Evolutionary conservation across 1,284 basidiomycete genomes (phyloP), one percentile per base, ranked within the genome.

Genomic region (Lignosus rhinocerotis): DNA sequence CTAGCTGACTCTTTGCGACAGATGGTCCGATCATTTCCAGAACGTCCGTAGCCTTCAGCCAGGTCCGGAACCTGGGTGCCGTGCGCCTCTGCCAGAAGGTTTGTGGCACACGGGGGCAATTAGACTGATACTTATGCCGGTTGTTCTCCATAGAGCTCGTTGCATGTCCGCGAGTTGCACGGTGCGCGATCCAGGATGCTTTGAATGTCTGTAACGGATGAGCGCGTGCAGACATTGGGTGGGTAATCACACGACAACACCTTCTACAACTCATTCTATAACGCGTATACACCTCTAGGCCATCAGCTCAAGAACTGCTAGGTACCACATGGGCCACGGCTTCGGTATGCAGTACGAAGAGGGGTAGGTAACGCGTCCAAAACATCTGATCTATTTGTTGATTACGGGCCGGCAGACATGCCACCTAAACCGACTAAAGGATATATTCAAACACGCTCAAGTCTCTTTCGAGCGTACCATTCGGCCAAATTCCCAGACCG

Each of bases 1-100:
- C n/a, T 16, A 43, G 14, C 21, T 25, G 30, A 55, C 19, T 19
- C 8, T 34, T 10, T 39, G 33, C 43, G 10, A 6, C 61, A 87
- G 86, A 66, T 90, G 86, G 87, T 76, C 72, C 39, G 85, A 88
- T 62, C 79, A 88, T 66, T 90, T 90, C 65, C 72, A 82, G 65
- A 78, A 83, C 57, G 75, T 87, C 11, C 76, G 77, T n/a, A 56
- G 67, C 31, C 74, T 75, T n/a, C 81, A 88, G 63, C 84, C 83
- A 34, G 86, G 86, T 21, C 85, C 85, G 38, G 81, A 89, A 67
- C 85, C 83, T 16, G 84, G 78, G 3, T 90, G 87, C 64, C 73
- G 71, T 58, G 73, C 81, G 10, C 87, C 87, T 49, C 85, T 84
- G 19, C 79, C 85, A 11, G 76, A 86, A 74, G 85, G 86, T 86